Evolutionary conservation across 177 flowering plant species (phyloP).

Genomic region (Vitis hybrid): DNA sequence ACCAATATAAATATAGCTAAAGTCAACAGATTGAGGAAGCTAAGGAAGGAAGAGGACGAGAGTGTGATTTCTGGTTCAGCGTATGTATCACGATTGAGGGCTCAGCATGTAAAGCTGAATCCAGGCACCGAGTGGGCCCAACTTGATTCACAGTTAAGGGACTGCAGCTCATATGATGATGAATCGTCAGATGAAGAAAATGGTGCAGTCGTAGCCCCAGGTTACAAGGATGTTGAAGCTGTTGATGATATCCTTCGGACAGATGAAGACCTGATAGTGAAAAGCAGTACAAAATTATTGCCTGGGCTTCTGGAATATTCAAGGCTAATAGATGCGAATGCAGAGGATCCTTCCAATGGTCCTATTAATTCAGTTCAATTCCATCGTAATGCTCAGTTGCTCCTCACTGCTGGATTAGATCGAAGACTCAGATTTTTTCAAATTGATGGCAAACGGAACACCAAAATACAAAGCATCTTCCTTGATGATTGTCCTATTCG

Average conservation of each 20-base stretch:
- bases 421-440: constrained; percentile 72
- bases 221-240: constrained; percentile 30
- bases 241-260: constrained; percentile 55
- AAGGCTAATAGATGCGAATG: constrained; percentile 68
- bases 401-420: constrained; percentile 83
- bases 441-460: constrained; percentile 86
- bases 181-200: constrained; percentile 59
- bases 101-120: constrained; percentile 77
- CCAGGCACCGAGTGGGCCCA: constrained; percentile 88
- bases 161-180: constrained; percentile 37
- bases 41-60: constrained; percentile 80
- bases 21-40: constrained; percentile 67
- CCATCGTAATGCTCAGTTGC: constrained; percentile 80
- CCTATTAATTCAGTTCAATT: constrained; percentile 80
- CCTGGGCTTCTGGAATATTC: constrained; percentile 81
- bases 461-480: constrained; percentile 69
- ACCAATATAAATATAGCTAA: constrained; percentile 51
- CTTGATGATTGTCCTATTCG: constrained; percentile 81
- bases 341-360: constrained; percentile 63
- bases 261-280: constrained; percentile 70
- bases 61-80: constrained; percentile 64
- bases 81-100: constrained; percentile 77
- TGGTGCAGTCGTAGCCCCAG: constrained; percentile 33
- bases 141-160: constrained; percentile 26
- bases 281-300: constrained; percentile 52